Conservation (phyloP, 345 rosid species). For the Eucalyptus albens region DNA sequence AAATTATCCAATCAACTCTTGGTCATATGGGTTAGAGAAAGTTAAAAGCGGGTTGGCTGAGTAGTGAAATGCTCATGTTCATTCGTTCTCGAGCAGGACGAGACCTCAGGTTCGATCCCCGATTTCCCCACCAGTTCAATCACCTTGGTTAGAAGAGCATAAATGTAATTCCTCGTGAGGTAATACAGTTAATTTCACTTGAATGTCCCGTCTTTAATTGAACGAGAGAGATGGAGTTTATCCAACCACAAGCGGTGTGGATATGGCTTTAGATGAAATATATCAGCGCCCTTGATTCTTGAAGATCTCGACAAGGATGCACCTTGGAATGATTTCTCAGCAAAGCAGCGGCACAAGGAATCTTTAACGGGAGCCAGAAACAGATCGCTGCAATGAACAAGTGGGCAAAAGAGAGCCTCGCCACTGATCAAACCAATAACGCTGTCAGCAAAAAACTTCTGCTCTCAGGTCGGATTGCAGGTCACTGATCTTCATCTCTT, state of each 20-base stretch:
- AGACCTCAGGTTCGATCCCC: not conserved
- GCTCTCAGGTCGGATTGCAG: not conserved
- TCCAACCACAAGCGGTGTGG: not conserved
- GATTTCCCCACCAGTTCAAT: not conserved
- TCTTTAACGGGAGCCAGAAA: not conserved
- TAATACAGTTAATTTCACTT: not conserved
- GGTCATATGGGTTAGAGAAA: not conserved
- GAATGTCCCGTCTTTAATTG: not conserved
- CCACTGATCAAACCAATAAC: not conserved
- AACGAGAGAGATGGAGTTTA: not conserved
- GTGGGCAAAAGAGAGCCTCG: not conserved
- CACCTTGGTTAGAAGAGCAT: not conserved
- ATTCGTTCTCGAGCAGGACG: not conserved
- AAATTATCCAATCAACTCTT: not conserved
- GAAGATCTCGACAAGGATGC: not conserved
- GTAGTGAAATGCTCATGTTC: not conserved
- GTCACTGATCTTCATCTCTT: not conserved
- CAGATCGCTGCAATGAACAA: not conserved
- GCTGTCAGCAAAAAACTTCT: not conserved
- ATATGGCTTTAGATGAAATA: not conserved
- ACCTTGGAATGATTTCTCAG: not conserved
- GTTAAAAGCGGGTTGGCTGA: not conserved
- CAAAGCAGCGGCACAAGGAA: not conserved
- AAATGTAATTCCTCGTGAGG: not conserved
- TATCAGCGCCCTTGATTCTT: not conserved